Evolutionary conservation across 2,329 filamentous ascomycete genomes (phyloP).

Genomic region (Hansfordia pulvinata): DNA sequence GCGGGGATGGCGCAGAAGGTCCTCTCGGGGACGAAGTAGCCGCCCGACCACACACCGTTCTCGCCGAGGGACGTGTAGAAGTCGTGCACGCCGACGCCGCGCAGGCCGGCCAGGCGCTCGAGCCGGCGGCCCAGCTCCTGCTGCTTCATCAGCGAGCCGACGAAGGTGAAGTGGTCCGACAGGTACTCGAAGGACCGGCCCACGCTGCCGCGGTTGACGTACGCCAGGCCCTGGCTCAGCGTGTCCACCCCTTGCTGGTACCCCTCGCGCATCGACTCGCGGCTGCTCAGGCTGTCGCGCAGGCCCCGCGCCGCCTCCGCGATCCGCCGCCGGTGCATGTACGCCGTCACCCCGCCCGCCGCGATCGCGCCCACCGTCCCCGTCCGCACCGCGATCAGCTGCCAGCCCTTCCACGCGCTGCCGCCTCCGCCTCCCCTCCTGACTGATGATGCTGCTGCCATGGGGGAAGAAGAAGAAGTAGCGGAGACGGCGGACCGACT

Average conservation of each 20-base stretch:
- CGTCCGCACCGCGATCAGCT: slow-evolving; percentile 60
- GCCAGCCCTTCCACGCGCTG: slow-evolving; percentile 42
- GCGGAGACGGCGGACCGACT: slow-evolving; percentile 22
- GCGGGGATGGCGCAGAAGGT: slow-evolving; percentile 68
- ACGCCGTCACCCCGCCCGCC: slow-evolving; percentile 70
- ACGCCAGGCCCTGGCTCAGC: slow-evolving; percentile 38
- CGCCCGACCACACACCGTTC: slow-evolving; percentile 49
- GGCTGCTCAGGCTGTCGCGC: slow-evolving; percentile 31
- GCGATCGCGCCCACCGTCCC: slow-evolving; percentile 72
- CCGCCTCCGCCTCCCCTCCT: too few relatives aligned
- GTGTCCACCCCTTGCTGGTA: slow-evolving; percentile 34
- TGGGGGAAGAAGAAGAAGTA: slow-evolving; percentile 6
- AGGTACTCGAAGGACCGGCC: slow-evolving; percentile 66
- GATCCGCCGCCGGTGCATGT: slow-evolving; percentile 63
- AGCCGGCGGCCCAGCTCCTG: slow-evolving; percentile 59
- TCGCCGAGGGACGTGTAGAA: slow-evolving; percentile 66
- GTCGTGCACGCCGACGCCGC: slow-evolving; percentile 56
- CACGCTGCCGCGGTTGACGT: slow-evolving; percentile 43
- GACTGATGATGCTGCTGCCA: too few relatives aligned
- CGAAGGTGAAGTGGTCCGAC: slow-evolving; percentile 72
- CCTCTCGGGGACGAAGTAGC: slow-evolving; percentile 49
- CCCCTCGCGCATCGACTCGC: slow-evolving; percentile 29
- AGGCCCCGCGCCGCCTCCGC: slow-evolving; percentile 29
- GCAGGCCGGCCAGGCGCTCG: slow-evolving; percentile 43
- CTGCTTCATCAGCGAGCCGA: slow-evolving; percentile 63